These are phyloP conservation scores for Castanopsis chinensis DNA, from an alignment of 306 rosid genomes.

Conservation along the genomic window DNA sequence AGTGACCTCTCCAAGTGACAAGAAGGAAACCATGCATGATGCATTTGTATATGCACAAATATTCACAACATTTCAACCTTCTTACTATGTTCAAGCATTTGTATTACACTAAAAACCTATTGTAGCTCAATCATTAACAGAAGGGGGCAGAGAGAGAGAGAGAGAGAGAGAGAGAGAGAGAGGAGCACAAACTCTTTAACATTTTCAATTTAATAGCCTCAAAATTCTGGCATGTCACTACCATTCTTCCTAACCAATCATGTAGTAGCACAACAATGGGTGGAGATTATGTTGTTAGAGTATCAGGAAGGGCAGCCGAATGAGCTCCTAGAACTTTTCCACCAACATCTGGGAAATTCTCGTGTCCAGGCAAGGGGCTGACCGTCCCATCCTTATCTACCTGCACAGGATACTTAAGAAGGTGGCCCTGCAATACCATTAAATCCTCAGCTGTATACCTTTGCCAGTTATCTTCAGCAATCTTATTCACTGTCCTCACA, in stretches of 20 bases:
- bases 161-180: background rate
- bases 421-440: slow-evolving; percentile 64
- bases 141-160: too few relatives aligned
- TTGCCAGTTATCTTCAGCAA: slow-evolving; percentile 69
- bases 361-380: slow-evolving; percentile 41
- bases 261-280: background rate
- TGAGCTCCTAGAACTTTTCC: slow-evolving; percentile 68
- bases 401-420: slow-evolving; percentile 72
- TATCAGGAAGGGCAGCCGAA: slow-evolving; percentile 58
- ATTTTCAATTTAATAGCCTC: background rate
- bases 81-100: background rate
- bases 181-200: background rate
- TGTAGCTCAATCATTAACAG: too few relatives aligned
- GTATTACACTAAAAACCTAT: background rate
- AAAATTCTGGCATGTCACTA: slow-evolving; percentile 10
- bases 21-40: background rate
- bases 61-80: background rate
- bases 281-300: slow-evolving; percentile 56
- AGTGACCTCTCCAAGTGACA: background rate
- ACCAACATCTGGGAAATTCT: slow-evolving; percentile 81
- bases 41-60: background rate
- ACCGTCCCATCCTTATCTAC: slow-evolving; percentile 62
- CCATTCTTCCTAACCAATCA: slow-evolving; percentile 1
- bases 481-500: slow-evolving; percentile 56
- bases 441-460: slow-evolving; percentile 43